Evolutionary conservation across 768 basidiomycete species (phyloP).

Genomic region (Cystobasidium tubakii): DNA sequence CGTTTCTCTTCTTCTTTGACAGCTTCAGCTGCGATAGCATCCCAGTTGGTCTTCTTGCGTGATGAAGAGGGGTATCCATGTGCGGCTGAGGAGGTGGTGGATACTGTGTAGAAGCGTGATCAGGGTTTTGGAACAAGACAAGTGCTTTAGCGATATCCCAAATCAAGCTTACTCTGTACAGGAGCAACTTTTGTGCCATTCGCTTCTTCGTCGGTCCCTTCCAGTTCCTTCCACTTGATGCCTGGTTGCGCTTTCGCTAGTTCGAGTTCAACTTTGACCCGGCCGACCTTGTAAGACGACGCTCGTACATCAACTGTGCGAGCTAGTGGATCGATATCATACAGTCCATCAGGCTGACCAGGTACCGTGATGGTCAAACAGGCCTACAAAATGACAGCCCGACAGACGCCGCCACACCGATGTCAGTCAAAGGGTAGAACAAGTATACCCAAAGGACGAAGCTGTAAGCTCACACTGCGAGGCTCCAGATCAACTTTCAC

Average conservation of each 20-base stretch:
- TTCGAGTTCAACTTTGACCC: slow-evolving; percentile 80
- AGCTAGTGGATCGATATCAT: slow-evolving; percentile 66
- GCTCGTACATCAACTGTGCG: slow-evolving; percentile 66
- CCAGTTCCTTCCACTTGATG: slow-evolving; percentile 65
- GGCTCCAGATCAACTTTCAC: background rate
- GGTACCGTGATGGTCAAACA: slow-evolving; percentile 42
- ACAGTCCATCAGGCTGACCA: slow-evolving; percentile 42
- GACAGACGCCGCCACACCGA: background rate
- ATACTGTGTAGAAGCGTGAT: slow-evolving; percentile 41
- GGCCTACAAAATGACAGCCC: slow-evolving; percentile 33
- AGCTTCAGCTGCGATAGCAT: slow-evolving; percentile 63
- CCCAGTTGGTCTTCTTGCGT: slow-evolving; percentile 75
- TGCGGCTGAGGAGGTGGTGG: slow-evolving; percentile 50
- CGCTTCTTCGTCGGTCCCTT: slow-evolving; percentile 57
- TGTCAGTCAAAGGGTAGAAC: background rate
- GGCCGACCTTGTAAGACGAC: slow-evolving; percentile 65
- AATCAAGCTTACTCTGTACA: slow-evolving; percentile 1
- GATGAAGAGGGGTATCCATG: slow-evolving; percentile 46
- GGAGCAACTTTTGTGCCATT: slow-evolving; percentile 18
- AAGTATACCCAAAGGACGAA: background rate
- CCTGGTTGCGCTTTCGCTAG: slow-evolving; percentile 64
- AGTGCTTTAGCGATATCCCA: too few species aligned
- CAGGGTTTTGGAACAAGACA: too few species aligned
- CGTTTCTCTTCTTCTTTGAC: slow-evolving; percentile 61
- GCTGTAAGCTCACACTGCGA: slow-evolving; percentile 6